Evolutionary conservation across 345 rosid species (phyloP), one percentile per base, ranked within the genome.

Genomic region (Acer campestre): DNA sequence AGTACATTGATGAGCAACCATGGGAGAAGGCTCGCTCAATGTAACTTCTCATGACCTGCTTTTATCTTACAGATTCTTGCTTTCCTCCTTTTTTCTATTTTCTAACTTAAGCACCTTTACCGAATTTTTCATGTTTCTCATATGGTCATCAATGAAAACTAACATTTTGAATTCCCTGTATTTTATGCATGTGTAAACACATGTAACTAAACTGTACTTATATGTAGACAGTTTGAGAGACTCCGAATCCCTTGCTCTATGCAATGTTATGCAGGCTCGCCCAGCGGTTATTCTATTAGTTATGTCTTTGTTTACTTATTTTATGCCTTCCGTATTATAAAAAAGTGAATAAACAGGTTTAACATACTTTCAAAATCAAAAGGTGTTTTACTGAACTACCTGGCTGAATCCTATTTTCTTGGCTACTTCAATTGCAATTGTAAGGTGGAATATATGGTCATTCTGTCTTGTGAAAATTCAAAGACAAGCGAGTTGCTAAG

Each of bases 11-110:
- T 58, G 98, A 95, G 82, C 88, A 76, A 77, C 98, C 98, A 55
- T 93, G 98, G 98, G 98, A 95, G 87, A 92, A 89, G 79, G 98
- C 98, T 67, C 92, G 88, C 72, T 95, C 96, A 40, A 88, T 85
- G 98, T 95, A 87, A 78, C 51, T 18, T 83, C 53, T 65, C 42
- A 48, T 55, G 56, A 42, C 76, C 42, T 70, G 18, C 70, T 49
- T 40, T 69, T 65, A 35, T 18, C 53, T 71, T 35, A 3, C 62
- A 20, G 5, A 42, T 61, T 74, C 56, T 20, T 68, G 18, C 49
- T 61, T 51, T 55, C 4, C 61, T 10, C n/a, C 17, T 9, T 63
- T 55, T 51, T 64, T 51, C 9, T n/a, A 58, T 63, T 75, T 61
- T 49, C 23, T 31, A 17, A 40, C 64, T 8, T 66, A 58, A 31